A percentile compares a stretch with the other conserved stretches of the same genome.
Conservation (phyloP, 768 basidiomycete genomes). For the Russula griseocarnosa region DNA sequence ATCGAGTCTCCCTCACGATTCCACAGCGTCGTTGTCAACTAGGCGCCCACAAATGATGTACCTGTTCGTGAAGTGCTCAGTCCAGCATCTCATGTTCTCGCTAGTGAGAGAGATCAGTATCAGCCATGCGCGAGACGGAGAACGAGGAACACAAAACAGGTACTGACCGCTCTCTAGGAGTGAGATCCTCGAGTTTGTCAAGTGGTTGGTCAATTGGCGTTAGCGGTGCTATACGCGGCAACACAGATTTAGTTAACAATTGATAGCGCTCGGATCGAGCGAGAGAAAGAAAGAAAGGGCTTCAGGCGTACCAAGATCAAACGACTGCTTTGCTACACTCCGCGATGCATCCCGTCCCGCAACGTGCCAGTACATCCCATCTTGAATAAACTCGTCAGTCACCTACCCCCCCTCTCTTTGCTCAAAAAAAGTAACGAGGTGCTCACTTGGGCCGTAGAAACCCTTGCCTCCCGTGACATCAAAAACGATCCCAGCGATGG, state of each 20-base stretch:
- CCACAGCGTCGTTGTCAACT: conserved; percentile 60
- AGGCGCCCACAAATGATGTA: conserved; percentile 88
- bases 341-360: conserved; percentile 93
- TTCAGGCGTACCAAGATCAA: conserved; percentile 73
- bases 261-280: conserved; percentile 1
- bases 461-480: conserved; percentile 85
- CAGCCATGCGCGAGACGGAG: not conserved
- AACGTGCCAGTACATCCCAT: conserved; percentile 96
- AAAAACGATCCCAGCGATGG: conserved; percentile 84
- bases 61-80: conserved; percentile 89
- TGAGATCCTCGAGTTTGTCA: conserved; percentile 78
- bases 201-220: conserved; percentile 82
- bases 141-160: too few species aligned
- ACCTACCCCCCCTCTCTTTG: not conserved
- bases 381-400: conserved; percentile 39
- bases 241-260: not conserved
- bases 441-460: conserved; percentile 93
- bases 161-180: conserved; percentile 76
- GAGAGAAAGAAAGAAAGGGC: not conserved
- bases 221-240: conserved; percentile 65
- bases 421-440: not conserved
- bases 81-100: conserved; percentile 95
- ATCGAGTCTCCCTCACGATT: not conserved
- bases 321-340: conserved; percentile 98
- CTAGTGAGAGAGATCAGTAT: conserved; percentile 39